A percentile compares a stretch with the other conserved stretches of the same genome.
These are phyloP conservation scores for Cryphonectria japonica DNA, from an alignment of 2,329 filamentous ascomycete genomes.

Conservation along the genomic window DNA sequence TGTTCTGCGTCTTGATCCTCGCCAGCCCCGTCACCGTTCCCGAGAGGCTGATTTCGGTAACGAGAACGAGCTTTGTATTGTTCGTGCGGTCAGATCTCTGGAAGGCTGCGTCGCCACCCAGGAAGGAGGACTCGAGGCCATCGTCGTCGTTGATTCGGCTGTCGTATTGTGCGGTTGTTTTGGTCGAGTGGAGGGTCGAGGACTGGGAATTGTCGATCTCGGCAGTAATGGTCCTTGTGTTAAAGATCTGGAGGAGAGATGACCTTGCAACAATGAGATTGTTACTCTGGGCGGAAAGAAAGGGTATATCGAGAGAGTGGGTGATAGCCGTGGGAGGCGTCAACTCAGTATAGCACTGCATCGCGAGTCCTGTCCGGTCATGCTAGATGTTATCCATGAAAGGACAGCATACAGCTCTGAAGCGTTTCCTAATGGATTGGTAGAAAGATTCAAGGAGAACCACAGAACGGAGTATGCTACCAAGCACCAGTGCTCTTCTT, in stretches of 20 bases:
- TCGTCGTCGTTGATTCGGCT: conserved; percentile 62
- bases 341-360: conserved; percentile 98
- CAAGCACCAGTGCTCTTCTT: neutral
- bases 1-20: conserved; percentile 72
- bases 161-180: conserved; percentile 54
- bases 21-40: conserved; percentile 85
- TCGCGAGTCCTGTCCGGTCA: conserved; percentile 45
- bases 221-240: conserved; percentile 67
- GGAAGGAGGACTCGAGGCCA: conserved; percentile 67
- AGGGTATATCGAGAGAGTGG: conserved; percentile 79
- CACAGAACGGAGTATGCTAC: neutral
- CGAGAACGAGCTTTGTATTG: conserved; percentile 78
- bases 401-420: conserved; percentile 14
- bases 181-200: conserved; percentile 43
- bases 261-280: conserved; percentile 93
- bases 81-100: conserved; percentile 65
- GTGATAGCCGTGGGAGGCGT: conserved; percentile 93
- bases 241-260: conserved; percentile 90
- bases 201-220: conserved; percentile 58
- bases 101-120: conserved; percentile 64
- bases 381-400: conserved; percentile 31
- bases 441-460: neutral
- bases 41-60: conserved; percentile 81
- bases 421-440: neutral
- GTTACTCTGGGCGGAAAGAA: conserved; percentile 73